A percentile compares a stretch with the other conserved stretches of the same genome.
phyloP scores from a whole-genome alignment of 345 rosid species.

The Cochlearia excelsa region DNA sequence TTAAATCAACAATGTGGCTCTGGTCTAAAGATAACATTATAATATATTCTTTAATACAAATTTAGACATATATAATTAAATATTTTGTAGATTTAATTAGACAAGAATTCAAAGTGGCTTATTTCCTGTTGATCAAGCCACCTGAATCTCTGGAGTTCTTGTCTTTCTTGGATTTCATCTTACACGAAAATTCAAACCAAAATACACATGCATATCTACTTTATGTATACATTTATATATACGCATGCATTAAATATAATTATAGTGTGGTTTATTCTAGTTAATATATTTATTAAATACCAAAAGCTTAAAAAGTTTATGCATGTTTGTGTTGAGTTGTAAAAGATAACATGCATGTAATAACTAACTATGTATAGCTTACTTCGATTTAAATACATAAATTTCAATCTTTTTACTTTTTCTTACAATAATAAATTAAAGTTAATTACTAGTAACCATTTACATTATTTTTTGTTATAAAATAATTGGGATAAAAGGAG shows the following conservation, averaged over 20 bases:
- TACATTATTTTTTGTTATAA: neutral
- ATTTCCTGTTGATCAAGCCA: slow-evolving; percentile 29
- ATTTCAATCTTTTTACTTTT: neutral
- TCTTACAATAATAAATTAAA: neutral
- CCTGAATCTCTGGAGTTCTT: slow-evolving; percentile 38
- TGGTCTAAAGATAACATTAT: slow-evolving; percentile 13
- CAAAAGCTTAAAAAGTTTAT: neutral
- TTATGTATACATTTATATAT: neutral
- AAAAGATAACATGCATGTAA: slow-evolving; percentile 8
- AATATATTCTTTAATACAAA: neutral
- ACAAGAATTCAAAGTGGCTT: slow-evolving; percentile 34
- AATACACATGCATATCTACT: slow-evolving; percentile 31
- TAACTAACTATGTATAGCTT: slow-evolving; percentile 1
- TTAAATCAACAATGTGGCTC: slow-evolving; percentile 21
- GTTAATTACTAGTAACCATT: neutral
- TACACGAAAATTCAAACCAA: slow-evolving; percentile 16
- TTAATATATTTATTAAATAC: too few species aligned
- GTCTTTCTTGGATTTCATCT: slow-evolving; percentile 23
- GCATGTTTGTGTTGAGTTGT: slow-evolving; percentile 5
- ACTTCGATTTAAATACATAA: neutral
- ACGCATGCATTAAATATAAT: neutral
- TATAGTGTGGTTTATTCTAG: neutral
- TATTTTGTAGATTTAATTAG: slow-evolving; percentile 13
- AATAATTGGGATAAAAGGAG: neutral
- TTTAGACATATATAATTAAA: neutral